Percentiles rank a stretch among this genome's conserved stretches.
Evolutionary conservation across 352 stramenopile genomes (phyloP).

Genomic region (Phytopythium delawarense): DNA sequence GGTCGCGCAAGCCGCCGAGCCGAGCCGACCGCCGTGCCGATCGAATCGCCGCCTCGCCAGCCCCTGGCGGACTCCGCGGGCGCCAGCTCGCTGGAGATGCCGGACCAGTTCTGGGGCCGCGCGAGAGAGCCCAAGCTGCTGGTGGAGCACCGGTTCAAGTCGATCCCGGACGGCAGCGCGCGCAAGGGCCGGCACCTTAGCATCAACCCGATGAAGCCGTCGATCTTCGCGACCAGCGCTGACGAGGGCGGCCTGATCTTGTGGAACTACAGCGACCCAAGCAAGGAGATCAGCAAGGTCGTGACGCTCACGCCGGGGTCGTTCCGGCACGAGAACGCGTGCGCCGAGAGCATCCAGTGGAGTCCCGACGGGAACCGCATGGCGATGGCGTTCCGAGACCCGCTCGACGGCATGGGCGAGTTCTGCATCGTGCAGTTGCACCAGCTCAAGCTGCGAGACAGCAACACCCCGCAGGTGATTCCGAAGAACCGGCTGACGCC

Average conservation of each 20-base stretch:
- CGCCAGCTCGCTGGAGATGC: constrained; percentile 22
- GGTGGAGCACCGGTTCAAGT: constrained; percentile 52
- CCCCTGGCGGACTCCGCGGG: neutral
- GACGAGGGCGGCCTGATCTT: constrained; percentile 78
- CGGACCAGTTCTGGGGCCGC: constrained; percentile 76
- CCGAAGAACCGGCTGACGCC: constrained; percentile 50
- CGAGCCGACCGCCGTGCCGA: constrained; percentile 21
- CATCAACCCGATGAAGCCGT: constrained; percentile 70
- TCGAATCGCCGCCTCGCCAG: constrained; percentile 18
- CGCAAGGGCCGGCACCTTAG: constrained; percentile 70
- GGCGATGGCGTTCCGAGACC: constrained; percentile 77
- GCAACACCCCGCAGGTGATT: constrained; percentile 35
- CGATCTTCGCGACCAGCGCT: constrained; percentile 72
- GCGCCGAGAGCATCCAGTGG: constrained; percentile 73
- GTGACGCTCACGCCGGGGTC: constrained; percentile 50
- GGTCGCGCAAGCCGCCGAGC: neutral
- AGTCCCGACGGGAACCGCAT: constrained; percentile 69
- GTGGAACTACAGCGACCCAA: constrained; percentile 68
- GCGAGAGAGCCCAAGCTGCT: constrained; percentile 62
- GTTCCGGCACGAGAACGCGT: constrained; percentile 60
- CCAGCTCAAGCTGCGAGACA: constrained; percentile 49
- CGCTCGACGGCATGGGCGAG: constrained; percentile 49
- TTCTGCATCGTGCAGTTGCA: constrained; percentile 78
- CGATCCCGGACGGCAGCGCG: constrained; percentile 54
- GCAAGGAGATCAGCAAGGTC: constrained; percentile 58